Conservation (phyloP, 345 rosid species). For the Heritiera fomes region DNA sequence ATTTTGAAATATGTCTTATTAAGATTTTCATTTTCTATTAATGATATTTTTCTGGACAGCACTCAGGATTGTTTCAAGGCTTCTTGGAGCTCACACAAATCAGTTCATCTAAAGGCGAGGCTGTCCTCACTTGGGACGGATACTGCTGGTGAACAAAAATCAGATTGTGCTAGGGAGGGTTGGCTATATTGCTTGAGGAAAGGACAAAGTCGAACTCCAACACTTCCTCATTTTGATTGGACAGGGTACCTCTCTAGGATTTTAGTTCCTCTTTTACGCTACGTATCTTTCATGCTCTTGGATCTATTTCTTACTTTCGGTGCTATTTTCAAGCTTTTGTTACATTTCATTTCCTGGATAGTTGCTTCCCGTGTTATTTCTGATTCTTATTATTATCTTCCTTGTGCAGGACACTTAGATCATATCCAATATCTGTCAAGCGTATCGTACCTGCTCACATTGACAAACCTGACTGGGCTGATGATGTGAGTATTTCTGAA, state of each 20-base stretch:
- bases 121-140: conserved; percentile 47
- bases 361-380: neutral
- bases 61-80: conserved; percentile 94
- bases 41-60: conserved; percentile 33
- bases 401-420: conserved; percentile 64
- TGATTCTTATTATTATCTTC: conserved; percentile 9
- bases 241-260: conserved; percentile 61
- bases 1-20: neutral
- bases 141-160: conserved; percentile 40
- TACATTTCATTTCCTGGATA: neutral
- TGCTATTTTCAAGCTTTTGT: neutral
- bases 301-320: neutral
- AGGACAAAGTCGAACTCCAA: conserved; percentile 65
- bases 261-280: conserved; percentile 3
- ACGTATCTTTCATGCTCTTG: neutral
- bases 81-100: conserved; percentile 91
- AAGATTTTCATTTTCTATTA: conserved; percentile 7
- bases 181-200: conserved; percentile 79
- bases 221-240: conserved; percentile 87
- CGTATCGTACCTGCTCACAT: conserved; percentile 66
- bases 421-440: conserved; percentile 73
- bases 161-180: conserved; percentile 50
- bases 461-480: conserved; percentile 87
- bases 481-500: conserved; percentile 60
- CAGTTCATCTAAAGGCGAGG: conserved; percentile 79